Percentiles rank a stretch among this genome's conserved stretches.
These are phyloP conservation scores for Leccinum longicurvipes DNA, from an alignment of 768 basidiomycete species.

Conservation along the genomic window DNA sequence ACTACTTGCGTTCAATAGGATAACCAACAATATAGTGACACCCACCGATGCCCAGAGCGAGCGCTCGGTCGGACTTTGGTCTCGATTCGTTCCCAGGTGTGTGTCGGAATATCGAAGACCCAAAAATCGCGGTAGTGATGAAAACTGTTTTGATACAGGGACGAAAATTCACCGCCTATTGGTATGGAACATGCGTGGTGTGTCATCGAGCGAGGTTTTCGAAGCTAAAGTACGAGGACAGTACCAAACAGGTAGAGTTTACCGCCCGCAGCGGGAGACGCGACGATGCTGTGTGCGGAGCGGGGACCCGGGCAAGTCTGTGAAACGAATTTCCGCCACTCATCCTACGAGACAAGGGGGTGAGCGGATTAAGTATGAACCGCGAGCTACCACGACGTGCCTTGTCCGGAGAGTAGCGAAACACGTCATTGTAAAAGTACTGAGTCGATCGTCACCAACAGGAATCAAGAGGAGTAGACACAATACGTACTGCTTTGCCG, in stretches of 20 bases:
- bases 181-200: neutral
- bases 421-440: slow-evolving; percentile 89
- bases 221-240: neutral
- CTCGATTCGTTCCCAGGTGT: slow-evolving; percentile 86
- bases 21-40: neutral
- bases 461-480: neutral
- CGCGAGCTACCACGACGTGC: slow-evolving; percentile 27
- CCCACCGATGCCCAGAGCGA: slow-evolving; percentile 76
- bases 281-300: slow-evolving; percentile 80
- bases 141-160: slow-evolving; percentile 76
- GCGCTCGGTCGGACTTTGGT: slow-evolving; percentile 79
- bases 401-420: slow-evolving; percentile 83
- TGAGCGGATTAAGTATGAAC: neutral
- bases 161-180: slow-evolving; percentile 82
- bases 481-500: slow-evolving; percentile 58
- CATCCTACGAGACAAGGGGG: slow-evolving; percentile 47
- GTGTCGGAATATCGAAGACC: slow-evolving; percentile 76
- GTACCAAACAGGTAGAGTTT: slow-evolving; percentile 81
- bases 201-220: neutral
- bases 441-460: slow-evolving; percentile 22
- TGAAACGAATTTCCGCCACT: slow-evolving; percentile 86
- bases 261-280: slow-evolving; percentile 74
- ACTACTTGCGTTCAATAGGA: slow-evolving; percentile 33
- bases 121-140: slow-evolving; percentile 91
- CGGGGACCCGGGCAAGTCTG: slow-evolving; percentile 85